These are phyloP conservation scores for Wallacemonas sp. DNA, from an alignment of 208 protist species.

Conservation along the genomic window DNA sequence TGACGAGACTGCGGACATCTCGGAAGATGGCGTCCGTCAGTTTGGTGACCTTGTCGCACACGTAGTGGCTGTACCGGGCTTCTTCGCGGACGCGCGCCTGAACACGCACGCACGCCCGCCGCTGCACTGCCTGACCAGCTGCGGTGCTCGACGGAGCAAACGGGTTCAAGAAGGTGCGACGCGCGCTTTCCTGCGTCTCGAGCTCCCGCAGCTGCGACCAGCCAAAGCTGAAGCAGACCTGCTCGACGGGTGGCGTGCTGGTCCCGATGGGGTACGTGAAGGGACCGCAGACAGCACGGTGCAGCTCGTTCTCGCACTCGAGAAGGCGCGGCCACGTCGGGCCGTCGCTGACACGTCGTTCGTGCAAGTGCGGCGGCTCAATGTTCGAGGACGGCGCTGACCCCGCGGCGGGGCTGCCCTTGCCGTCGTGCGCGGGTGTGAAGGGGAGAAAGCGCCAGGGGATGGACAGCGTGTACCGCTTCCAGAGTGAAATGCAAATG, in stretches of 20 bases:
- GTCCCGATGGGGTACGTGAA: slow-evolving; percentile 69
- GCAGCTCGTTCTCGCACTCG: slow-evolving; percentile 53
- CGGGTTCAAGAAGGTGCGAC: slow-evolving; percentile 33
- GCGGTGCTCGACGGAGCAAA: slow-evolving; percentile 23
- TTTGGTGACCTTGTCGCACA: slow-evolving; percentile 19
- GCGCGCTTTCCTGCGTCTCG: slow-evolving; percentile 52
- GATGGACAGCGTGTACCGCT: slow-evolving; percentile 46
- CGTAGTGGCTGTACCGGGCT: slow-evolving; percentile 41
- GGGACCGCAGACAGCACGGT: slow-evolving; percentile 34
- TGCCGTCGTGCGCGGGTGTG: slow-evolving; percentile 1
- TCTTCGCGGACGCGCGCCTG: slow-evolving; percentile 44
- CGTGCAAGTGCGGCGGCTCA: slow-evolving; percentile 5
- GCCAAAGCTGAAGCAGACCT: slow-evolving; percentile 60
- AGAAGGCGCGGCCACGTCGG: slow-evolving; percentile 58
- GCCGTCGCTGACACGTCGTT: not conserved
- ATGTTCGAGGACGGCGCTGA: not conserved
- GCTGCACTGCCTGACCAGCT: slow-evolving; percentile 30
- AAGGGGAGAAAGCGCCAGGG: slow-evolving; percentile 57
- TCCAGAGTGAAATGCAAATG: slow-evolving; percentile 70
- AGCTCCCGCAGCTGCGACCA: slow-evolving; percentile 75
- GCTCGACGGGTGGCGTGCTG: slow-evolving; percentile 42
- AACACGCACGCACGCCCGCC: slow-evolving; percentile 15
- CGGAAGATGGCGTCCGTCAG: slow-evolving; percentile 14
- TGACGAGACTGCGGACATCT: not conserved
- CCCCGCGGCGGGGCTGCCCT: not conserved